phyloP scores from a whole-genome alignment of 129 eudicot species.

The Tagetes erecta region DNA sequence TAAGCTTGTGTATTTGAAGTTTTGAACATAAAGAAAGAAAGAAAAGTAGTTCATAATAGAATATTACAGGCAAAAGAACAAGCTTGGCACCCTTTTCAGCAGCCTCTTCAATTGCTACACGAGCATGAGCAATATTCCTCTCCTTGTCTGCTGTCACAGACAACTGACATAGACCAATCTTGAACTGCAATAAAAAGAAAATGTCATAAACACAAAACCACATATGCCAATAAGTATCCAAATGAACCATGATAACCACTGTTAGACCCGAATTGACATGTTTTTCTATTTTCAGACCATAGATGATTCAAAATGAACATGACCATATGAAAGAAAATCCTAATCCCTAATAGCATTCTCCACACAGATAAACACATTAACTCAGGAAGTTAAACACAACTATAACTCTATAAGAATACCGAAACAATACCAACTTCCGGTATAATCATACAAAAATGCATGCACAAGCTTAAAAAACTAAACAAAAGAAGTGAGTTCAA shows the following conservation, averaged over 20 bases:
- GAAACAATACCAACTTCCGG: background rate
- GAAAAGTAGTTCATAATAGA: conserved; percentile 12
- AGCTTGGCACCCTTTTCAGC: conserved; percentile 89
- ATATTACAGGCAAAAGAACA: conserved; percentile 77
- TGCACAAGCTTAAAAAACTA: background rate
- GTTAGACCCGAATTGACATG: background rate
- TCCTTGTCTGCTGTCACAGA: conserved; percentile 87
- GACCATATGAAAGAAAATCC: background rate
- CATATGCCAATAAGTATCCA: background rate
- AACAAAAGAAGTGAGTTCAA: background rate
- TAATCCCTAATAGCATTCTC: background rate
- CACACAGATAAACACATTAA: conserved; percentile 1
- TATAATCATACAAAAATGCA: background rate
- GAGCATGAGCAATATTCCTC: conserved; percentile 76
- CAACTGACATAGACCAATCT: conserved; percentile 84
- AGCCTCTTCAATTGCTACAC: conserved; percentile 73
- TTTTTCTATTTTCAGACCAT: background rate
- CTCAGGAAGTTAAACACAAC: background rate
- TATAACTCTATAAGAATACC: background rate
- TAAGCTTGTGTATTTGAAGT: conserved; percentile 5
- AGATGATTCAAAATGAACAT: background rate
- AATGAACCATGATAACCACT: background rate
- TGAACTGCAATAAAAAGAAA: conserved; percentile 53
- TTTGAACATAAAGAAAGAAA: background rate
- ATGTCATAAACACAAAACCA: background rate